Conservation (phyloP, 2,329 filamentous ascomycete species). For the Hypocrella siamensis region DNA sequence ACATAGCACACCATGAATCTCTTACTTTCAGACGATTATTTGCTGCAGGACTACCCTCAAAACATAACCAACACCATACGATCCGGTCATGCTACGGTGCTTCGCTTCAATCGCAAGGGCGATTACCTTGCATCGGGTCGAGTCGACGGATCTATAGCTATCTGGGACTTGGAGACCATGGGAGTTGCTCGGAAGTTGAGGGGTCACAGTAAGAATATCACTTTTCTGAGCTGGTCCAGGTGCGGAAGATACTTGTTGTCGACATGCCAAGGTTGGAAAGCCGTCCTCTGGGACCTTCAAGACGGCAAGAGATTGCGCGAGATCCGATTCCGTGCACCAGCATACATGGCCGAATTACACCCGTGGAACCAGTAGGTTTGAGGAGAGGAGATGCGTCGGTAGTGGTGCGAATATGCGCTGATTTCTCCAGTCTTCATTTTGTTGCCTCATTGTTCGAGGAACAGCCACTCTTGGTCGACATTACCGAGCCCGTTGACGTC, state of each 20-base stretch:
- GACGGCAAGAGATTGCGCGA: slow-evolving; percentile 58
- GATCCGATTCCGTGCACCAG: slow-evolving; percentile 80
- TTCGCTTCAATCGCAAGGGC: slow-evolving; percentile 85
- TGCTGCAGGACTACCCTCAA: slow-evolving; percentile 74
- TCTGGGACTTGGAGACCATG: slow-evolving; percentile 96
- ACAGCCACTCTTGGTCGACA: slow-evolving; percentile 75
- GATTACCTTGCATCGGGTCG: slow-evolving; percentile 90
- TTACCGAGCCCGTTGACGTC: slow-evolving; percentile 50
- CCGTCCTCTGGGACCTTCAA: slow-evolving; percentile 82
- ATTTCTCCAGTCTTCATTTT: slow-evolving; percentile 53
- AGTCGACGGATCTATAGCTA: slow-evolving; percentile 84
- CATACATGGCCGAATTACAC: slow-evolving; percentile 92
- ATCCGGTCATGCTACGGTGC: slow-evolving; percentile 47
- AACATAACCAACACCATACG: slow-evolving; percentile 78
- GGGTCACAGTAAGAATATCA: slow-evolving; percentile 86
- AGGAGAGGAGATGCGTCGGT: background rate
- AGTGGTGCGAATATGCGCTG: slow-evolving; percentile 4
- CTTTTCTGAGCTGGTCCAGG: slow-evolving; percentile 87
- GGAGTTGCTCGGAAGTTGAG: slow-evolving; percentile 87
- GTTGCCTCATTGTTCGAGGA: slow-evolving; percentile 91
- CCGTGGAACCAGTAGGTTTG: slow-evolving; percentile 71
- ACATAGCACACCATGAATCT: slow-evolving; percentile 40
- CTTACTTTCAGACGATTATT: slow-evolving; percentile 44
- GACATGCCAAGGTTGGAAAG: slow-evolving; percentile 91
- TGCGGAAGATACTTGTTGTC: slow-evolving; percentile 85